phyloP scores from a whole-genome alignment of 257 asterid species.

The Rauvolfia tetraphylla region DNA sequence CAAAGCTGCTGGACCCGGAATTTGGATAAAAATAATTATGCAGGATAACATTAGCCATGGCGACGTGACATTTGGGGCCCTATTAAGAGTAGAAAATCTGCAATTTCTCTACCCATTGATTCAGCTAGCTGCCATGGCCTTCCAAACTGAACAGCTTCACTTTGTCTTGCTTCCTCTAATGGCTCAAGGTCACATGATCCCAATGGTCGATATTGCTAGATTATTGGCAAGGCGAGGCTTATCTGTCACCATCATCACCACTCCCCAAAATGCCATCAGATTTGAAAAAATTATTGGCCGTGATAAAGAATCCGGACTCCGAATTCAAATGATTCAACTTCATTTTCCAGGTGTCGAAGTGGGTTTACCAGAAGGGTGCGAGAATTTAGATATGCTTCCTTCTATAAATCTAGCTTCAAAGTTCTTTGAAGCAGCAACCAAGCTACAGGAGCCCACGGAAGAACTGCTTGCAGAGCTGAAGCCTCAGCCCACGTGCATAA shows the following conservation, averaged over 20 bases:
- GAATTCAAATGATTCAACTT: conserved; percentile 26
- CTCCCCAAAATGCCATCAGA: conserved; percentile 35
- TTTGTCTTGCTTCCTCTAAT: conserved; percentile 48
- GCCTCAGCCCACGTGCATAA: conserved; percentile 45
- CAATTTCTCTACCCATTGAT: not conserved
- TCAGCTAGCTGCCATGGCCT: conserved; percentile 26
- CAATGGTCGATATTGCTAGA: conserved; percentile 43
- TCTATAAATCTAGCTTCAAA: conserved; percentile 15
- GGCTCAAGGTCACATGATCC: conserved; percentile 56
- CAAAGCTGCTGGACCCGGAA: not conserved
- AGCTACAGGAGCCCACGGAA: conserved; percentile 37
- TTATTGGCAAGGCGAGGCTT: conserved; percentile 37
- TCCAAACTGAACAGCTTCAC: conserved; percentile 31
- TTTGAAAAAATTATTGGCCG: conserved; percentile 19
- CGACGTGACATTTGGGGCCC: too few species aligned
- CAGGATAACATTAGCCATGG: not conserved
- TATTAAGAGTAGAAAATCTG: not conserved
- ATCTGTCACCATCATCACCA: conserved; percentile 37
- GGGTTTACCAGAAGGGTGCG: conserved; percentile 52
- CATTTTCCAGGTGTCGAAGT: conserved; percentile 36
- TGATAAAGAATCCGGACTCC: conserved; percentile 27
- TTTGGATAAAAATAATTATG: not conserved
- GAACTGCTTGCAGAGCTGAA: conserved; percentile 27
- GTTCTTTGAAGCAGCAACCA: conserved; percentile 32
- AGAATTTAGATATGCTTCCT: conserved; percentile 40